Percentiles rank a stretch among this genome's conserved stretches.
These are phyloP conservation scores for Lentinus polychrous DNA, from an alignment of 1,284 basidiomycete genomes.

Conservation along the genomic window DNA sequence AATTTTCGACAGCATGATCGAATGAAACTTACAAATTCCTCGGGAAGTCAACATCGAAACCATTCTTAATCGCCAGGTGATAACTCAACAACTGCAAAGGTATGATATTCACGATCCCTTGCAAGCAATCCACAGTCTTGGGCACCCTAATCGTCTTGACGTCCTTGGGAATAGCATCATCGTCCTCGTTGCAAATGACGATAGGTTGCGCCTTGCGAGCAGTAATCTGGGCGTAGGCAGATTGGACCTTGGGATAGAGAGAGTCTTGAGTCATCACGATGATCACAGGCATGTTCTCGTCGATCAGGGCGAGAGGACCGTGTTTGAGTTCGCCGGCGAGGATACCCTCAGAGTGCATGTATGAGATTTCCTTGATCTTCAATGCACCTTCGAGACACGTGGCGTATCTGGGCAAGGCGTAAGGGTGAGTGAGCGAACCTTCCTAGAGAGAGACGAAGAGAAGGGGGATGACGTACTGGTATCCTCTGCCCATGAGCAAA, in stretches of 20 bases:
- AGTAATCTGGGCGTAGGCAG: conserved; percentile 93
- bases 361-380: conserved; percentile 99
- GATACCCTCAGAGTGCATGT: conserved; percentile 92
- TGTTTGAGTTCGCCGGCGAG: conserved; percentile 99
- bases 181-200: conserved; percentile 94
- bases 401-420: conserved; percentile 51
- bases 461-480: conserved; percentile 73
- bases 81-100: conserved; percentile 96
- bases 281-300: conserved; percentile 98
- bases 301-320: conserved; percentile 94
- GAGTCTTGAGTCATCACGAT: conserved; percentile 99
- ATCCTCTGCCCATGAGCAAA: conserved; percentile 97
- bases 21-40: conserved; percentile 73
- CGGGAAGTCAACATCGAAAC: conserved; percentile 98
- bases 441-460: not conserved
- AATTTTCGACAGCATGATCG: conserved; percentile 9
- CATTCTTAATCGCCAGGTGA: conserved; percentile 92
- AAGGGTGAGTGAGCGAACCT: not conserved
- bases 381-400: conserved; percentile 97
- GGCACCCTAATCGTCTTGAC: conserved; percentile 90
- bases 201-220: conserved; percentile 95
- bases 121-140: conserved; percentile 89
- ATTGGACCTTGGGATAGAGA: conserved; percentile 96
- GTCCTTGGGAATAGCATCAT: conserved; percentile 70
- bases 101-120: conserved; percentile 95